Conservation (phyloP, 2,329 filamentous ascomycete species). For the Onygenales sp. region DNA sequence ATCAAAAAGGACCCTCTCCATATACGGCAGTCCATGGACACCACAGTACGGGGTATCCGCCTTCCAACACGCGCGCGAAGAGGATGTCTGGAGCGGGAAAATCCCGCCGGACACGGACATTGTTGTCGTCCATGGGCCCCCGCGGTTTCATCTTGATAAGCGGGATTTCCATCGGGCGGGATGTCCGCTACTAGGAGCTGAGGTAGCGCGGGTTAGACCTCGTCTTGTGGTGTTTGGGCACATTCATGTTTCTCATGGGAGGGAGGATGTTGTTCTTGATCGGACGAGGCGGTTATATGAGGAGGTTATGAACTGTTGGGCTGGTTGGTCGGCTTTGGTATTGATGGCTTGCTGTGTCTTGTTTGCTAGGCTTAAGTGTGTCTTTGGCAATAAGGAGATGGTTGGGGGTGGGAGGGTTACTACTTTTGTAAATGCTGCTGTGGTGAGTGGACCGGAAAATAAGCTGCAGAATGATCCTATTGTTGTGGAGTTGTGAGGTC, state of each 20-base stretch:
- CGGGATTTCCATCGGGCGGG: conserved; percentile 11
- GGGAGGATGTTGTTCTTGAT: conserved; percentile 7
- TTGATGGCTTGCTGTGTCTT: conserved; percentile 2
- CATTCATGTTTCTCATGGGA: conserved; percentile 15
- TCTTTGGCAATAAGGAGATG: background rate
- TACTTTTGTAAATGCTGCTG: conserved; percentile 5
- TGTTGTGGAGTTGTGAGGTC: background rate
- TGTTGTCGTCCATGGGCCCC: conserved; percentile 16
- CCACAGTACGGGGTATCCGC: conserved; percentile 14
- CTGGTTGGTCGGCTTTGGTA: background rate
- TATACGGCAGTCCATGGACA: conserved; percentile 16
- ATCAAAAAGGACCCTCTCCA: conserved; percentile 4
- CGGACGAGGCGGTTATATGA: background rate
- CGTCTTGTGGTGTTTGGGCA: conserved; percentile 18
- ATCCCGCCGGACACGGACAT: conserved; percentile 15
- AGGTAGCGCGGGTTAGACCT: conserved; percentile 15
- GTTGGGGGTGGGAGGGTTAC: background rate
- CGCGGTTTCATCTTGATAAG: conserved; percentile 15
- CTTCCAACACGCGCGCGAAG: conserved; percentile 14
- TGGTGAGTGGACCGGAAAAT: conserved; percentile 1
- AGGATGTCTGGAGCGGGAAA: conserved; percentile 14
- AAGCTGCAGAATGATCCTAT: conserved; percentile 3
- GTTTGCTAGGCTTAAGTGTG: background rate
- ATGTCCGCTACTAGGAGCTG: conserved; percentile 11
- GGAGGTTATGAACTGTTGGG: conserved; percentile 2